phyloP scores from a whole-genome alignment of 1,284 basidiomycete species.

The Fereydounia khargensis region DNA sequence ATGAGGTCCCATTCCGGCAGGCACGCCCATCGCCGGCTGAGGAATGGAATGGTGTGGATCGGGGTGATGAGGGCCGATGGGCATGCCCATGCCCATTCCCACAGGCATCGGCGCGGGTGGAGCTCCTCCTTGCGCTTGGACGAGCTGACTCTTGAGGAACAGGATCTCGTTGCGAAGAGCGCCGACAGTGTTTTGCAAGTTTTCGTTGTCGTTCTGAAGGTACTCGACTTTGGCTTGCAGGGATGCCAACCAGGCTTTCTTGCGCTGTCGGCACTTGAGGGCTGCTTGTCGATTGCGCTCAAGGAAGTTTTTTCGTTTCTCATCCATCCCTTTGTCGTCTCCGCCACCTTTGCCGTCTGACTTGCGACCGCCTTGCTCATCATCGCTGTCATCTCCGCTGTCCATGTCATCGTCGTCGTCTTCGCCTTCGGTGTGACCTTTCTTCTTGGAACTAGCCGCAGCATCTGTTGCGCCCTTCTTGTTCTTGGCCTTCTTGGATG shows the following conservation, averaged over 20 bases:
- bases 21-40: constrained; percentile 15
- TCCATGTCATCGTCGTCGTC: constrained; percentile 27
- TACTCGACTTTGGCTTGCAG: constrained; percentile 91
- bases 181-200: constrained; percentile 66
- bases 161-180: constrained; percentile 62
- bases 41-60: constrained; percentile 19
- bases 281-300: constrained; percentile 66
- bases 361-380: constrained; percentile 6
- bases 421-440: constrained; percentile 62
- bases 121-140: constrained; percentile 33
- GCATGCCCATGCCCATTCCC: constrained; percentile 13
- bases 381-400: constrained; percentile 9
- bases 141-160: constrained; percentile 50
- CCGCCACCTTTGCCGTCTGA: constrained; percentile 43
- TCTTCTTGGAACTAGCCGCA: constrained; percentile 15
- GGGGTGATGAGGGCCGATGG: constrained; percentile 16
- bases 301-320: constrained; percentile 54
- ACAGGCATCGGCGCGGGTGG: constrained; percentile 14
- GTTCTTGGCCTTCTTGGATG: constrained; percentile 53
- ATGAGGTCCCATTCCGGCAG: constrained; percentile 15
- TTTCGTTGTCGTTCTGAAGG: constrained; percentile 86
- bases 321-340: constrained; percentile 55
- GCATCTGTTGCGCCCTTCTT: constrained; percentile 51
- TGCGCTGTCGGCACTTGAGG: constrained; percentile 95
- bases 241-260: constrained; percentile 93